Evolutionary conservation across 306 rosid species (phyloP).

Genomic region (Sicyos baderoa): DNA sequence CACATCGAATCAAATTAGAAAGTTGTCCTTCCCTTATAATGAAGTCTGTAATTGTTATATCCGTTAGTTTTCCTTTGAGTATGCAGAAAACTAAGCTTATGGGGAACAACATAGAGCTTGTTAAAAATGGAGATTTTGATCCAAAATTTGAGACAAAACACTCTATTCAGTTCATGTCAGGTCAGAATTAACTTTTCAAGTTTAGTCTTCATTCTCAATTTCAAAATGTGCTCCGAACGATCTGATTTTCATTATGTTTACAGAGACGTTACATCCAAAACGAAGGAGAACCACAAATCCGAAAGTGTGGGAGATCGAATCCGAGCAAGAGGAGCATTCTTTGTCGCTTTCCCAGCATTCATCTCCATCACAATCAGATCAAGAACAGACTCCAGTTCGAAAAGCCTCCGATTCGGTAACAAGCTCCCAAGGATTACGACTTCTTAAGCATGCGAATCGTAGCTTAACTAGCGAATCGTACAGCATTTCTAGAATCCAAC

Average conservation of each 20-base stretch:
- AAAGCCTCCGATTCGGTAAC: conserved; percentile 32
- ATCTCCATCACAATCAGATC: conserved; percentile 83
- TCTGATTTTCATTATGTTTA: not conserved
- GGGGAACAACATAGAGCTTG: conserved; percentile 35
- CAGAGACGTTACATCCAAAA: conserved; percentile 64
- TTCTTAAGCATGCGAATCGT: conserved; percentile 32
- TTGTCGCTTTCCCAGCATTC: conserved; percentile 76
- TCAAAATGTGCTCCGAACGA: not conserved
- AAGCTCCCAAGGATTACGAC: conserved; percentile 42
- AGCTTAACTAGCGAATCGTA: conserved; percentile 33
- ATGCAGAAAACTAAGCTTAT: conserved; percentile 38
- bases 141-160: conserved; percentile 34
- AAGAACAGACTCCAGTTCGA: conserved; percentile 53
- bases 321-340: conserved; percentile 95
- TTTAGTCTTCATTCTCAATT: not conserved
- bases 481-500: conserved; percentile 12
- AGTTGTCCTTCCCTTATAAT: not conserved
- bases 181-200: conserved; percentile 24
- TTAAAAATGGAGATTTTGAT: conserved; percentile 33
- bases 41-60: not conserved
- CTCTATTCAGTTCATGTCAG: conserved; percentile 37
- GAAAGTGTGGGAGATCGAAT: conserved; percentile 57
- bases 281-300: conserved; percentile 54
- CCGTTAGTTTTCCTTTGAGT: conserved; percentile 23
- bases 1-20: not conserved